Percentiles rank a stretch among this genome's conserved stretches.
Conservation (phyloP, 805 yeast species). For the Crinitomyces ghanaensis region DNA sequence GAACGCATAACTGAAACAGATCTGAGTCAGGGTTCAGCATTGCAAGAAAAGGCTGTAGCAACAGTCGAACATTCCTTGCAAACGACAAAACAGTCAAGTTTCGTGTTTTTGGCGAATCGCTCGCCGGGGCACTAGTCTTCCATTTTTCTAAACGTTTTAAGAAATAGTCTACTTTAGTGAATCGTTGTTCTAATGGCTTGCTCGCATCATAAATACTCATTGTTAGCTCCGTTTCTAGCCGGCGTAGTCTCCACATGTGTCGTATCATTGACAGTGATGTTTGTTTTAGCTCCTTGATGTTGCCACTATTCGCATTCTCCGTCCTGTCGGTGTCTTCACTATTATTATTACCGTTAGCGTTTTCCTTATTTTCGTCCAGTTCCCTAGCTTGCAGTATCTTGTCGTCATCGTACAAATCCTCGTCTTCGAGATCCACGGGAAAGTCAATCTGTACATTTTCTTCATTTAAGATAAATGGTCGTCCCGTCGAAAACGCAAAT, state of each 20-base stretch:
- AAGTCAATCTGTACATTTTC: constrained; percentile 27
- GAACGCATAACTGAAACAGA: constrained; percentile 54
- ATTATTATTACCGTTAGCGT: too few species aligned
- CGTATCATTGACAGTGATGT: constrained; percentile 36
- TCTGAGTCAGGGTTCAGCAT: constrained; percentile 48
- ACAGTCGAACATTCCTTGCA: constrained; percentile 45
- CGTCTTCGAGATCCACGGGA: constrained; percentile 15
- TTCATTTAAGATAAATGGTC: constrained; percentile 44
- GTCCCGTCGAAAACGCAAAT: constrained; percentile 51
- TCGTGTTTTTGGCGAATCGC: constrained; percentile 30
- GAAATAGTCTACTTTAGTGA: constrained; percentile 40
- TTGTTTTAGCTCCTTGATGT: constrained; percentile 3
- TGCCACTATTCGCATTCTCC: neutral
- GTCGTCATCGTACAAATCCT: constrained; percentile 10
- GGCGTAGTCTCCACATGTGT: constrained; percentile 43
- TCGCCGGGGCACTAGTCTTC: constrained; percentile 34
- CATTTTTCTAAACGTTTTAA: constrained; percentile 47
- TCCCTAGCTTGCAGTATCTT: constrained; percentile 7
- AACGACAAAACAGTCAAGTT: constrained; percentile 50
- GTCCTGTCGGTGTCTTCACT: constrained; percentile 2
- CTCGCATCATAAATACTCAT: constrained; percentile 35
- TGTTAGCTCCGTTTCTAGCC: constrained; percentile 50
- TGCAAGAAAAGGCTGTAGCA: constrained; percentile 56
- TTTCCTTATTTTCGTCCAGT: neutral
- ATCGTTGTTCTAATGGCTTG: constrained; percentile 26